phyloP scores from a whole-genome alignment of 257 asterid species.

The Voacanga thouarsii region DNA sequence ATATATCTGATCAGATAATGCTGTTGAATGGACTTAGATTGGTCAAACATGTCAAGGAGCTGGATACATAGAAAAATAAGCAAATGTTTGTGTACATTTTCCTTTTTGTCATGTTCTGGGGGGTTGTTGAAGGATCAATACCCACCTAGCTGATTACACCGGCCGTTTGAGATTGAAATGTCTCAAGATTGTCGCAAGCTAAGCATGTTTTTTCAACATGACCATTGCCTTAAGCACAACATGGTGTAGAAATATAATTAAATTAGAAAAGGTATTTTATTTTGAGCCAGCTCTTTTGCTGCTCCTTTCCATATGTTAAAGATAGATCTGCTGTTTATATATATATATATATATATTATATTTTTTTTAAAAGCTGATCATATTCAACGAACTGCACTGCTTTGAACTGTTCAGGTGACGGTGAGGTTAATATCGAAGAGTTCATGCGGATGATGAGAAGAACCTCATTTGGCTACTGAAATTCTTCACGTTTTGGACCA shows the following conservation, averaged over 20 bases:
- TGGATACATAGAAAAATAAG: neutral
- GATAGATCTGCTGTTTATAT: neutral
- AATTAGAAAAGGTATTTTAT: too few relatives aligned
- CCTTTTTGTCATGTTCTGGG: neutral
- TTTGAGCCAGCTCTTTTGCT: neutral
- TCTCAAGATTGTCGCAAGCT: neutral
- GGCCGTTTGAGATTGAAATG: neutral
- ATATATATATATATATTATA: too few relatives aligned
- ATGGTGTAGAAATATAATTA: too few relatives aligned
- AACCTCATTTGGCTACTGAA: slow-evolving; percentile 68
- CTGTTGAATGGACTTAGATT: neutral
- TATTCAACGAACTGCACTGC: neutral
- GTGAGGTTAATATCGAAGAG: slow-evolving; percentile 79
- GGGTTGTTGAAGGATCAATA: neutral
- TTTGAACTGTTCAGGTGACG: slow-evolving; percentile 62
- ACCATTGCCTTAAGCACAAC: neutral
- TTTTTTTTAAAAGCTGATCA: neutral
- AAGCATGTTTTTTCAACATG: neutral
- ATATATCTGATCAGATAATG: neutral
- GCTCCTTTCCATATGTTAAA: neutral
- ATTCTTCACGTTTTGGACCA: neutral
- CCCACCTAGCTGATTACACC: neutral
- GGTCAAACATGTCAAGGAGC: neutral
- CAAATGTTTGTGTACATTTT: neutral
- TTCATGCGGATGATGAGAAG: slow-evolving; percentile 90